phyloP scores from a whole-genome alignment of 2,329 filamentous ascomycete genomes.

The Plenodomus lindquistii region DNA sequence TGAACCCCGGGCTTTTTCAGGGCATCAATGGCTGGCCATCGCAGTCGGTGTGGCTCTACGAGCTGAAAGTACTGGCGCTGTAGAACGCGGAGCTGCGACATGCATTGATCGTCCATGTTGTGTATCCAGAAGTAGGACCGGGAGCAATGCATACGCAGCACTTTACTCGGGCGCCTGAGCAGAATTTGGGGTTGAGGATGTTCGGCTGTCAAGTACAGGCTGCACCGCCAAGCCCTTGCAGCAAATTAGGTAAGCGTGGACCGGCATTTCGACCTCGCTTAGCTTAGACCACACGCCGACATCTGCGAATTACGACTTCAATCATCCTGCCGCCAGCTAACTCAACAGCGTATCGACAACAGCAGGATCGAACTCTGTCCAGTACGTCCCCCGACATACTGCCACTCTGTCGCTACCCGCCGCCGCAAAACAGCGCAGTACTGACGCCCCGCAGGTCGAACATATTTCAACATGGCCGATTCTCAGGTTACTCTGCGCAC shows the following conservation, averaged over 20 bases:
- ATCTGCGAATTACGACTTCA: conserved; percentile 27
- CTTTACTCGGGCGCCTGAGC: background rate
- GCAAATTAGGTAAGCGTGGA: conserved; percentile 9
- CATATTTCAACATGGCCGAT: conserved; percentile 77
- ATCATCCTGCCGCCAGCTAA: conserved; percentile 38
- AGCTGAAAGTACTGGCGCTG: conserved; percentile 80
- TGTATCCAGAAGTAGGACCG: background rate
- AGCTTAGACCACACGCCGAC: conserved; percentile 15
- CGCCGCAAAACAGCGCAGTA: conserved; percentile 10
- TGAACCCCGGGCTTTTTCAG: conserved; percentile 68
- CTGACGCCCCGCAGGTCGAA: conserved; percentile 35
- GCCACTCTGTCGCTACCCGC: conserved; percentile 4
- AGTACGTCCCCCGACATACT: conserved; percentile 29
- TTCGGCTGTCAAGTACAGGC: conserved; percentile 4
- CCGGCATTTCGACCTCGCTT: conserved; percentile 9
- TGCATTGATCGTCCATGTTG: conserved; percentile 13
- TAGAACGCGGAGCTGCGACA: conserved; percentile 49
- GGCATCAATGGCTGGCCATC: conserved; percentile 63
- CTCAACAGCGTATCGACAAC: conserved; percentile 32
- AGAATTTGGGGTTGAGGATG: background rate
- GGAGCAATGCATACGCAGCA: background rate
- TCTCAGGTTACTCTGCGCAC: conserved; percentile 69
- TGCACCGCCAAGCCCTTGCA: conserved; percentile 17
- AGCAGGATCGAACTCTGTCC: conserved; percentile 42
- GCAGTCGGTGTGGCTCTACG: conserved; percentile 62